Evolutionary conservation across 345 rosid genomes (phyloP), one percentile per base, ranked within the genome.

Genomic region (Lumnitzera racemosa): DNA sequence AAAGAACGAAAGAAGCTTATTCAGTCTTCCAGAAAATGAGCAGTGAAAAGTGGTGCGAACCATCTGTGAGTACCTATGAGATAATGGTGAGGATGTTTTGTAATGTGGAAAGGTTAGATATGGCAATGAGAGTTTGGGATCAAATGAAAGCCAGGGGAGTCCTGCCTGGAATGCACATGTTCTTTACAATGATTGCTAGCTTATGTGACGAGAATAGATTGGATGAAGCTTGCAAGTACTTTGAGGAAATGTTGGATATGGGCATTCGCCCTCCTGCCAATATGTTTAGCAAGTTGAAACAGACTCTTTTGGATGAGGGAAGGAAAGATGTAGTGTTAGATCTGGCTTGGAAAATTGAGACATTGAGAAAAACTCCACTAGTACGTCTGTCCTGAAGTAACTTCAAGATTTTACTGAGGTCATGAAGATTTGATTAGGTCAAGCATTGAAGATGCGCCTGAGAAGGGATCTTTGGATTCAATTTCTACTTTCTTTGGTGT

Each of bases 81-180:
- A 85, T 89, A 43, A 61, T 91, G 27, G 83, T 80, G 67, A 74
- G 98, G 69, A 87, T 92, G 98, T 87, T 87, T 65, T 92, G 96
- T 59, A 77, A 78, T n/a, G 80, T 66, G 61, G 86, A 72, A 23
- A 69, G 67, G 70, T 64, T 82, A 46, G 94, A 89, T 62, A 78
- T 74, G 81, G 96, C 96, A 11, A 55, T 78, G 12, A 74, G 70
- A 58, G 53, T 82, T 29, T 85, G 96, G 96, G 83, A 76, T 49
- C 77, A 80, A 80, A 89, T 92, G 94, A 89, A 77, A 78, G 78
- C 74, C 0, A 76, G 63, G 70, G 96, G 96, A 24, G 74, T 89
- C 41, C 85, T 83, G 61, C 96, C 96, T 2, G 96, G 83, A 12
- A 87, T 89, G 91, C 98, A 87, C 65, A 85, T 89, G 96, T 89